Base-by-base conservation (phyloP, 371 early-diverging fungal species). In the Mortierella sp. region DNA sequence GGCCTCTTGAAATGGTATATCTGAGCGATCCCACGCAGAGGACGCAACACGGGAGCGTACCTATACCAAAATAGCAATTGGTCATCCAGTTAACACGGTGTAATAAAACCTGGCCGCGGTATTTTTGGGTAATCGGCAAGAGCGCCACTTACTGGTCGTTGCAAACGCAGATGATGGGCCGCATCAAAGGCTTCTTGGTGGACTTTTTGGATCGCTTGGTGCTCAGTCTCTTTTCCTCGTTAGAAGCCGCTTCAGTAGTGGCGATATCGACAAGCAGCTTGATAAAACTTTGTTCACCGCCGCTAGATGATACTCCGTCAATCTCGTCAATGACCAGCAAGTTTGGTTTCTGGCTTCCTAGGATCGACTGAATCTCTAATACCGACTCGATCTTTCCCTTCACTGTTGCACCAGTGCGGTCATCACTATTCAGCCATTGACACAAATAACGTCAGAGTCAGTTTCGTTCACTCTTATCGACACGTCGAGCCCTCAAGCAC, bases 111-210 rank as follows among this genome's bases (percentile, higher is more conserved):
- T n/a, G n/a, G n/a, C n/a, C n/a, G n/a, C n/a, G n/a, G n/a, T n/a
- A n/a, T n/a, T n/a, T n/a, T n/a, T n/a, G n/a, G n/a, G n/a, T 5
- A 45, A 45, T 45, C 39, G 39, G n/a, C 5, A 18, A 45, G n/a
- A 45, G 19, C 13, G 7, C 0, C 28, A 71, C 87, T 61, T 88
- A 95, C 87, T 84, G 87, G 74, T 98, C 97, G 80, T 98, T 98
- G 86, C 99, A 98, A 54, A 98, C 96, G 82, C 98, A 98, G 30
- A 98, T 98, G 57, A 98, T 96, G 27, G 99, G 99, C 13, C 98
- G 85, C 52, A 89, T 79, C 26, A 96, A 83, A 5, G 87, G 88
- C n/a, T 72, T 81, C 67, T 82, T 73, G 59, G 46, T 67, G 30
- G 48, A 66, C 64, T 58, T 78, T 76, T 61, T 82, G 64, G 41